A percentile compares a stretch with the other conserved stretches of the same genome.
Conservation (phyloP, 495 filamentous ascomycete species). For the Schizothecium vesticola region DNA sequence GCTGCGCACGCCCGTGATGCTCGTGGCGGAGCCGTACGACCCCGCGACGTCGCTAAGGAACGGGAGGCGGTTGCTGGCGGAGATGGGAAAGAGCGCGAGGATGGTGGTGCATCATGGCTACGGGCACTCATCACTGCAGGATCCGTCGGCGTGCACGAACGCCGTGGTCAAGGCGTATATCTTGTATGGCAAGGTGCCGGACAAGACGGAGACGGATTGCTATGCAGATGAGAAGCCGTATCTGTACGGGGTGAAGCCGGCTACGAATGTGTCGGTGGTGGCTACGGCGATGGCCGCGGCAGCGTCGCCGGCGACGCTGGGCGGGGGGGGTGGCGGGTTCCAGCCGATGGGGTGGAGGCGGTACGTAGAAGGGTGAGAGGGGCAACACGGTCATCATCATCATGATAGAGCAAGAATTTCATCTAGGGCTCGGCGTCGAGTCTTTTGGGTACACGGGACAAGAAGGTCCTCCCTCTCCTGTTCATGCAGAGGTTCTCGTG, state of each 20-base stretch:
- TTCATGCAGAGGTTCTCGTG: background rate
- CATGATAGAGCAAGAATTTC: background rate
- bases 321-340: background rate
- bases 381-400: background rate
- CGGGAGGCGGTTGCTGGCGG: slow-evolving; percentile 32
- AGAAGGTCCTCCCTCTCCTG: background rate
- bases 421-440: background rate
- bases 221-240: slow-evolving; percentile 44
- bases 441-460: background rate
- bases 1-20: slow-evolving; percentile 36
- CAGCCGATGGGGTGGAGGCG: background rate
- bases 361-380: background rate
- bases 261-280: background rate
- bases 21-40: slow-evolving; percentile 45
- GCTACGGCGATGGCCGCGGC: background rate
- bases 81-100: slow-evolving; percentile 42
- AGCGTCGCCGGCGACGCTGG: background rate
- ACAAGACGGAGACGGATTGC: slow-evolving; percentile 34
- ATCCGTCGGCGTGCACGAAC: slow-evolving; percentile 40
- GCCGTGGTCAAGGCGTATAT: slow-evolving; percentile 33
- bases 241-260: slow-evolving; percentile 23
- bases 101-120: slow-evolving; percentile 45
- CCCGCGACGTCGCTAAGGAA: slow-evolving; percentile 45
- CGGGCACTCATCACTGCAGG: slow-evolving; percentile 39
- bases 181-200: slow-evolving; percentile 32